These are phyloP conservation scores for Pseudophaeomoniella oleicola DNA, from an alignment of 2,329 filamentous ascomycete genomes.

Conservation along the genomic window DNA sequence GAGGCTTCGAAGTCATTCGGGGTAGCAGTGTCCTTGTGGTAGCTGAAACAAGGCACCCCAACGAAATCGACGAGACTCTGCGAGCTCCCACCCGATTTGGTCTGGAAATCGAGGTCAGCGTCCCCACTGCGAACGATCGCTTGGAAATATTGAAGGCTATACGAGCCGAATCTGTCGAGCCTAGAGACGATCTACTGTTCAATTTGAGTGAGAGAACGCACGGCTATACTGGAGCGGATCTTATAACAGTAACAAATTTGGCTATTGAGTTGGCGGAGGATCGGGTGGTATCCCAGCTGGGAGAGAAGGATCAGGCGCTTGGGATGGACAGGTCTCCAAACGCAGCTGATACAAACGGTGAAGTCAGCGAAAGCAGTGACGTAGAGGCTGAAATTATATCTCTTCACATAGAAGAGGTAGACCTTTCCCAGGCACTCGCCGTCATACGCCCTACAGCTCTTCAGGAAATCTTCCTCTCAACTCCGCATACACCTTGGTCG, in stretches of 20 bases:
- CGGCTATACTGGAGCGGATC: constrained; percentile 70
- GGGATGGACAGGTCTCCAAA: too few relatives aligned
- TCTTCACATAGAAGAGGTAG: constrained; percentile 21
- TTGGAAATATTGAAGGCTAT: constrained; percentile 59
- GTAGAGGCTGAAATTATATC: constrained; percentile 13
- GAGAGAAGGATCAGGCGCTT: not conserved
- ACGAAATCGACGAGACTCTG: constrained; percentile 57
- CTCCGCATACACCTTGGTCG: constrained; percentile 69
- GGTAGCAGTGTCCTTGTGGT: constrained; percentile 51
- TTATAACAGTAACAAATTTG: constrained; percentile 48
- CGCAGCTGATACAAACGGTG: not conserved
- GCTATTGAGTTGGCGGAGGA: constrained; percentile 19
- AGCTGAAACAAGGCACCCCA: constrained; percentile 58
- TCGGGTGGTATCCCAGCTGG: not conserved
- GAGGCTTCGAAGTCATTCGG: constrained; percentile 21
- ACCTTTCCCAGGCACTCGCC: constrained; percentile 52
- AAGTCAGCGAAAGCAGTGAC: not conserved
- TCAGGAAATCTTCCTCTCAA: constrained; percentile 77
- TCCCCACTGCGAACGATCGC: constrained; percentile 58
- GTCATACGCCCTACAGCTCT: constrained; percentile 70
- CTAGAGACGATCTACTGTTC: constrained; percentile 38
- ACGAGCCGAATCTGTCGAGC: constrained; percentile 30
- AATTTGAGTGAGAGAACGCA: constrained; percentile 63
- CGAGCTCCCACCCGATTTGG: constrained; percentile 51
- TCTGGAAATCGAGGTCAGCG: constrained; percentile 56